Evolutionary conservation across 768 basidiomycete genomes (phyloP).

Genomic region (Leccinum imitatum): DNA sequence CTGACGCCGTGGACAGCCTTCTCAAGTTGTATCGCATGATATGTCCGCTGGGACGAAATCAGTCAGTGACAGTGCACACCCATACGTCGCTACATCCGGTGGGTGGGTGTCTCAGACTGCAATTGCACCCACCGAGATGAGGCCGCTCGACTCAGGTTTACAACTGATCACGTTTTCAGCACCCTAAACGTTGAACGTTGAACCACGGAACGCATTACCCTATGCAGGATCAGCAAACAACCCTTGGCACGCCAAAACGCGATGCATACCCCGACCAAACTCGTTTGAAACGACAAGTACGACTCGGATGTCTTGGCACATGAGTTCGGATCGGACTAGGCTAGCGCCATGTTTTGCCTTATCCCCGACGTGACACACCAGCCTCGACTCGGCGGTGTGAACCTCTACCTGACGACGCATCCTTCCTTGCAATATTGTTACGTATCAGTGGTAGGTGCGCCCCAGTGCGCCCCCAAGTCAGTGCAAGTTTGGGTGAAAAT

Average conservation of each 20-base stretch:
- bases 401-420: no score
- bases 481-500: background rate
- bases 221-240: background rate
- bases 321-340: background rate
- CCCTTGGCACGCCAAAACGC: background rate
- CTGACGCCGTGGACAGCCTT: background rate
- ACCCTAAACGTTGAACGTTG: background rate
- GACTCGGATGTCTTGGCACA: background rate
- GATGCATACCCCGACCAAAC: background rate
- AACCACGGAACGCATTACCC: background rate
- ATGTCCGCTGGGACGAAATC: background rate
- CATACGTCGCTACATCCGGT: background rate
- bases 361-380: no score
- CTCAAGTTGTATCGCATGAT: background rate
- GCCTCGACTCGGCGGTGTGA: no score
- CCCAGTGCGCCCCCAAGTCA: background rate
- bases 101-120: background rate
- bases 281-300: no score
- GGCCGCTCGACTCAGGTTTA: background rate
- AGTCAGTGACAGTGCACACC: background rate
- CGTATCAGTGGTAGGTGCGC: constrained; percentile 31
- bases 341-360: no score
- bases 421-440: no score
- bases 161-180: background rate
- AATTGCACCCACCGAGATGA: background rate